Base-by-base conservation (phyloP, 306 rosid species). In the Luffa aegyptiaca region DNA sequence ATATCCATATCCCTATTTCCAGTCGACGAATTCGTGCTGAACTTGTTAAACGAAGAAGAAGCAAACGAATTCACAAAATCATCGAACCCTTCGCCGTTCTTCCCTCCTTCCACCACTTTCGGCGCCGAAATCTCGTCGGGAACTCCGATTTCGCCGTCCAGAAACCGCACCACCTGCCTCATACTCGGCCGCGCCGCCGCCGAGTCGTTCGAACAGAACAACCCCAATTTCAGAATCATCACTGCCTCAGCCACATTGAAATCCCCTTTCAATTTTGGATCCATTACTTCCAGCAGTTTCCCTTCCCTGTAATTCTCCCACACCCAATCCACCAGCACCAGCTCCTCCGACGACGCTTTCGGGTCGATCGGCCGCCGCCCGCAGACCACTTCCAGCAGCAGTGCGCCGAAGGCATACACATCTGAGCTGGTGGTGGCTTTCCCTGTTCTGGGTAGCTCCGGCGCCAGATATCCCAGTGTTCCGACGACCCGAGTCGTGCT, bases 401-500 rank as follows among this genome's bases (percentile, higher is more conserved):
- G 87, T 3, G 95, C 97, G 6, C 98, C 97, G 16, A 91, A 93
- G 0, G 93, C 92, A 41, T 81, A 93, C 18, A 91, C 94, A 58
- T 93, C 98, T 0, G 98, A 88, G 49, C 88, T 35, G 0, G 97
- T 79, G 3, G 97, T 91, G 64, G 97, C 90, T 61, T 85, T 88
- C 13, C 97, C 98, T 1, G 98, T 93, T 72, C 91, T 84, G 0
- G 95, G 91, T 4, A 91, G 52, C 76, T 93, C 98, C 18, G 98
- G 98, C 6, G 98, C 98, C 62, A 93, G 77, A 83, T 93, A 93
- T 21, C 97, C 97, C 78, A 93, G 39, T 1, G 98, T 91, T 0
- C 98, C 98, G 0, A 91, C 98, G 13, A 91, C 98, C 65, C 90
- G 88, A 8, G 98, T 93, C 31, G 97, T 93, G 71, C 90, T 84